These are phyloP conservation scores for Corylus avellana DNA, from an alignment of 306 rosid genomes.

Conservation along the genomic window DNA sequence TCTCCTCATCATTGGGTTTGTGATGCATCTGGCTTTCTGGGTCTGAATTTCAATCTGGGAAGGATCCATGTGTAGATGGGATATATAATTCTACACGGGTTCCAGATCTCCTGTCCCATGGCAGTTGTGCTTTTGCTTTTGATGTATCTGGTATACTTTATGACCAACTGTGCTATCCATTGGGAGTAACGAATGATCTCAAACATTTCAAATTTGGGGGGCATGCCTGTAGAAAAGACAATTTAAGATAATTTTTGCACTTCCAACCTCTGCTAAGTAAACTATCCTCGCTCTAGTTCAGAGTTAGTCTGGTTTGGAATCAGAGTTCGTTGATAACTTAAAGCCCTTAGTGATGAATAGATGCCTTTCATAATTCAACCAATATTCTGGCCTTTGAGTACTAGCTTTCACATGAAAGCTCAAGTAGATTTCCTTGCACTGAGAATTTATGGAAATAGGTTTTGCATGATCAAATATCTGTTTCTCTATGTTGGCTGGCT, in stretches of 20 bases:
- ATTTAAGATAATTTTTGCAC: not conserved
- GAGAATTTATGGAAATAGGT: not conserved
- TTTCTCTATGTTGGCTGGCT: not conserved
- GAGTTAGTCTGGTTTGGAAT: not conserved
- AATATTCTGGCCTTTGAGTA: not conserved
- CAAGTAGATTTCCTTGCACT: not conserved
- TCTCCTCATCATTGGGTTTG: not conserved
- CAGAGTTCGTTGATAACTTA: not conserved
- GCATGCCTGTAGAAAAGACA: not conserved
- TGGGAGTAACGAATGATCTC: not conserved
- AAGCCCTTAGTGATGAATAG: not conserved
- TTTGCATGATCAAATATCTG: not conserved
- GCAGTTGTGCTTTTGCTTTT: not conserved
- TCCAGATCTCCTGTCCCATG: not conserved
- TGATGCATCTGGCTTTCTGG: not conserved
- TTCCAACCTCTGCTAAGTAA: not conserved
- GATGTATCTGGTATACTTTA: slow-evolving; percentile 1
- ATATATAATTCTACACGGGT: not conserved
- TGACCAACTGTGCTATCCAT: not conserved
- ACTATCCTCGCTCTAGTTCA: not conserved
- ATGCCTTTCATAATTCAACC: not conserved
- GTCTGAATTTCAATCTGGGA: not conserved
- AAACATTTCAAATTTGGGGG: not conserved
- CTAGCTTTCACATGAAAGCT: no score
- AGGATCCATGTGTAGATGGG: not conserved